Evolutionary conservation across 2,329 filamentous ascomycete species (phyloP).

Genomic region (Orbilia ellipsospora): DNA sequence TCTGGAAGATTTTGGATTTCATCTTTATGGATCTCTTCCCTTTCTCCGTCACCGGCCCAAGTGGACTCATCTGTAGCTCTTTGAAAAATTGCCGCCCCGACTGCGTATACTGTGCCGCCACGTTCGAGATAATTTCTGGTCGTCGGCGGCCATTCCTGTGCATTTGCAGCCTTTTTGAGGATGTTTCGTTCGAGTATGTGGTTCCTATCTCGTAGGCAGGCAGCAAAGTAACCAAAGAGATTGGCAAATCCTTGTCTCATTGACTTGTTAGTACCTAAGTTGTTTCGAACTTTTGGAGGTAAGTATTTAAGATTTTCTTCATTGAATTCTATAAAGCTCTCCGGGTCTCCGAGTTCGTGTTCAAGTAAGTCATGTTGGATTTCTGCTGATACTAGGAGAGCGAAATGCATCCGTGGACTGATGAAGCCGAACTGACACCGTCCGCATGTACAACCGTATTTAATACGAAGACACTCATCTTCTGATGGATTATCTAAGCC

Average conservation of each 20-base stretch:
- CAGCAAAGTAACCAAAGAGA: constrained; percentile 60
- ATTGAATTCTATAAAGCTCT: constrained; percentile 43
- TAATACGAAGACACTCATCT: too few species aligned
- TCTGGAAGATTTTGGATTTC: constrained; percentile 58
- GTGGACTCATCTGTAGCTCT: constrained; percentile 58
- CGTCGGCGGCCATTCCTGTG: neutral
- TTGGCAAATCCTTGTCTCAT: constrained; percentile 61
- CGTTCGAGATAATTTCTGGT: constrained; percentile 59
- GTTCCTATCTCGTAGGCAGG: constrained; percentile 54
- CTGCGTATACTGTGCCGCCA: constrained; percentile 60
- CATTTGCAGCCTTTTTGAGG: constrained; percentile 53
- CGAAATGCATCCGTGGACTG: too few species aligned
- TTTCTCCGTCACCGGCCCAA: constrained; percentile 59
- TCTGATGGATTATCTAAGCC: constrained; percentile 33
- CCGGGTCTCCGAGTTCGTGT: too few species aligned
- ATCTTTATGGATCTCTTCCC: constrained; percentile 54
- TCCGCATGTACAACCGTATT: too few species aligned
- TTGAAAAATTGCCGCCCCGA: constrained; percentile 59
- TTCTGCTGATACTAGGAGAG: too few species aligned
- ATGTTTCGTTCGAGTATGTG: constrained; percentile 53
- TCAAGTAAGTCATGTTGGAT: too few species aligned
- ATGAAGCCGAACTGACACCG: too few species aligned
- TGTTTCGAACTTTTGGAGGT: constrained; percentile 57
- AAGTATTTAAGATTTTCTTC: constrained; percentile 57
- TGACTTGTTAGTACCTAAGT: constrained; percentile 61